phyloP scores from a whole-genome alignment of 1,139 yeast genomes.

The Sugiyamaella xylanicola region DNA sequence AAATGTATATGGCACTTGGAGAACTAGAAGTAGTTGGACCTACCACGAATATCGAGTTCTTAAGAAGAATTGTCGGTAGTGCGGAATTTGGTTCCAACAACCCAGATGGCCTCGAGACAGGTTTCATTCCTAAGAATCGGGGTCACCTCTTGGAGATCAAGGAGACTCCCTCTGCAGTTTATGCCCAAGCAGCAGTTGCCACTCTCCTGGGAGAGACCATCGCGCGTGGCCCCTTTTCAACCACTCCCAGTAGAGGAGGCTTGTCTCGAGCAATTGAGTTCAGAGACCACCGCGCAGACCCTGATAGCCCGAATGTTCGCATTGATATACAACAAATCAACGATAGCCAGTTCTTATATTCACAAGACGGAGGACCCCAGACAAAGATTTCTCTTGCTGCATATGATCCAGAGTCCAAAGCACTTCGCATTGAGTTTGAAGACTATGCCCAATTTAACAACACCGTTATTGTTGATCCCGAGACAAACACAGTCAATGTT shows the following conservation, averaged over 20 bases:
- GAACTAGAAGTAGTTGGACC: slow-evolving; percentile 43
- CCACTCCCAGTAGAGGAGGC: slow-evolving; percentile 22
- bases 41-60: slow-evolving; percentile 41
- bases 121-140: slow-evolving; percentile 40
- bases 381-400: slow-evolving; percentile 20
- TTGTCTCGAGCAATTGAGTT: slow-evolving; percentile 22
- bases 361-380: slow-evolving; percentile 22
- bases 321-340: slow-evolving; percentile 12
- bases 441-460: slow-evolving; percentile 34
- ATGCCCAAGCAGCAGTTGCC: slow-evolving; percentile 42
- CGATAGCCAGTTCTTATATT: slow-evolving; percentile 23
- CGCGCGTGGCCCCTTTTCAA: slow-evolving; percentile 13
- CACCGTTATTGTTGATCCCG: slow-evolving; percentile 35
- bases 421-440: slow-evolving; percentile 34
- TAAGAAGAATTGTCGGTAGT: slow-evolving; percentile 37
- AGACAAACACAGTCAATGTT: slow-evolving; percentile 34
- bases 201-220: slow-evolving; percentile 23
- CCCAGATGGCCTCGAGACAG: slow-evolving; percentile 41
- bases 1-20: slow-evolving; percentile 38
- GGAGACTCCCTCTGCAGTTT: slow-evolving; percentile 34
- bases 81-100: slow-evolving; percentile 38
- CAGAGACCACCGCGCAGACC: slow-evolving; percentile 10
- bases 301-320: slow-evolving; percentile 9
- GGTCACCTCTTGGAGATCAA: slow-evolving; percentile 31
- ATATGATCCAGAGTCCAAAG: slow-evolving; percentile 20